phyloP scores from a whole-genome alignment of 1,139 yeast species.

The Yamadazyma taylorii region DNA sequence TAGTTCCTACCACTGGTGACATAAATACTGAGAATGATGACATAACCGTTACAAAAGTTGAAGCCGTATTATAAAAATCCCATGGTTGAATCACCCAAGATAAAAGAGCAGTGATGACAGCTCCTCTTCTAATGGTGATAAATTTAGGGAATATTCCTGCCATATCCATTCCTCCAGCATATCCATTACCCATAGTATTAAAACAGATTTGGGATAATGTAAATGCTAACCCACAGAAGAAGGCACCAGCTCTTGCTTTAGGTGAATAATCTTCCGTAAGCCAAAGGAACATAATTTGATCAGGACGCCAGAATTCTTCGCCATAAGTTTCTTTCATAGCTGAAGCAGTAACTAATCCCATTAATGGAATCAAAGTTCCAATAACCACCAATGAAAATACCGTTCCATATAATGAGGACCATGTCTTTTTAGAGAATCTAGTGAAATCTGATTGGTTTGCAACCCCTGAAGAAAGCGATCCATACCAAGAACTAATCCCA shows the following conservation, averaged over 20 bases:
- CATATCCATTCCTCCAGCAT: conserved; percentile 32
- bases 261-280: conserved; percentile 20
- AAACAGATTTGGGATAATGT: conserved; percentile 23
- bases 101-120: conserved; percentile 18
- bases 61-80: conserved; percentile 20
- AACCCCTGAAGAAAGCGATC: conserved; percentile 33
- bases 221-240: conserved; percentile 25
- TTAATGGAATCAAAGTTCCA: conserved; percentile 24
- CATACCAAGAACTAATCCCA: conserved; percentile 23
- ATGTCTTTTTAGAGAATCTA: conserved; percentile 30
- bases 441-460: conserved; percentile 47
- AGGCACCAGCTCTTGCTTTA: conserved; percentile 32
- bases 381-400: conserved; percentile 17
- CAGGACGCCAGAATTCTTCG: conserved; percentile 33
- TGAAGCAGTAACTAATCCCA: conserved; percentile 27
- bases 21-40: conserved; percentile 15
- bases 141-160: conserved; percentile 29
- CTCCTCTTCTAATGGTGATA: conserved; percentile 30
- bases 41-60: conserved; percentile 18
- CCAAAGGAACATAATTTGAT: conserved; percentile 29
- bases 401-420: conserved; percentile 17
- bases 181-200: conserved; percentile 24
- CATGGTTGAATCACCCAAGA: conserved; percentile 24
- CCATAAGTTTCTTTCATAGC: conserved; percentile 25
- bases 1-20: conserved; percentile 19